Conservation (phyloP, 768 basidiomycete species). For the Cyclocybe cylindracea region DNA sequence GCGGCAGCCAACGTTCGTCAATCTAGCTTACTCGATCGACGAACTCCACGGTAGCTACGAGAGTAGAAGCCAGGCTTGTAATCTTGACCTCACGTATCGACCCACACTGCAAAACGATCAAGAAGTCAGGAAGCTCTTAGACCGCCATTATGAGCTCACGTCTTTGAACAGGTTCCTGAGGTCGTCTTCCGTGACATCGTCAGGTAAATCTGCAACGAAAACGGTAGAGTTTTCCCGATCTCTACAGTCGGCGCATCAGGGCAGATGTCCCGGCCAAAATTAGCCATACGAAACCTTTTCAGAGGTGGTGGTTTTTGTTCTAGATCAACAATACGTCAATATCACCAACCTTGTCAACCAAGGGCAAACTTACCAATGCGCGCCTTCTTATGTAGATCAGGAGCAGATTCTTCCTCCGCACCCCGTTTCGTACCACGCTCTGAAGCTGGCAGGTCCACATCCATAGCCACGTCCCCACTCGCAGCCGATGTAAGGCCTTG, state of each 20-base stretch:
- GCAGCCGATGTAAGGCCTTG: not conserved
- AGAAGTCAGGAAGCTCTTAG: not conserved
- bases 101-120: slow-evolving; percentile 66
- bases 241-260: slow-evolving; percentile 37
- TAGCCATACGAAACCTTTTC: slow-evolving; percentile 52
- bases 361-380: slow-evolving; percentile 48
- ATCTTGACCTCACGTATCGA: slow-evolving; percentile 83
- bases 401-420: slow-evolving; percentile 50
- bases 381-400: slow-evolving; percentile 56
- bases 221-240: slow-evolving; percentile 96
- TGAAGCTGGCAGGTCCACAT: slow-evolving; percentile 25
- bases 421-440: slow-evolving; percentile 60
- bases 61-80: slow-evolving; percentile 52
- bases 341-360: not conserved
- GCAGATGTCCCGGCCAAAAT: not conserved
- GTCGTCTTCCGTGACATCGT: slow-evolving; percentile 59
- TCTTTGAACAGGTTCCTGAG: slow-evolving; percentile 82
- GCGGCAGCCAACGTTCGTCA: not conserved
- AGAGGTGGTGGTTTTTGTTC: slow-evolving; percentile 48
- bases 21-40: slow-evolving; percentile 49
- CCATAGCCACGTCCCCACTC: slow-evolving; percentile 15
- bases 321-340: slow-evolving; percentile 16
- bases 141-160: slow-evolving; percentile 40
- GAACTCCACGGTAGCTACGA: slow-evolving; percentile 92
- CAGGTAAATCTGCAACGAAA: slow-evolving; percentile 75